Percentiles rank a stretch among this genome's conserved stretches.
phyloP scores from a whole-genome alignment of 73 alveolate genomes.

The Tetrahymena borealis region DNA sequence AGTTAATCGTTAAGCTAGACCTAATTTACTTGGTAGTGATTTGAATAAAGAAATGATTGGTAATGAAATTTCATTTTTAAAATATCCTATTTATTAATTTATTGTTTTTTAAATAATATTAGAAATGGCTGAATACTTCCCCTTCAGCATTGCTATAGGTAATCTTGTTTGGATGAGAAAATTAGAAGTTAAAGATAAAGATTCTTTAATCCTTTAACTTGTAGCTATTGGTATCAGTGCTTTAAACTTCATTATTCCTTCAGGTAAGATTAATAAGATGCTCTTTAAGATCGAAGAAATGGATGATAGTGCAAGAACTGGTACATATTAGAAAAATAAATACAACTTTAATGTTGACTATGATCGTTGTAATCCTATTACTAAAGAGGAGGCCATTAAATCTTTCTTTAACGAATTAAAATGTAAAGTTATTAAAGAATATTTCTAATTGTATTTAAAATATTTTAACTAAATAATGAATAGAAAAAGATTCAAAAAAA shows the following conservation, averaged over 20 bases:
- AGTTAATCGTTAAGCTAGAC: not conserved
- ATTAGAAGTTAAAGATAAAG: not conserved
- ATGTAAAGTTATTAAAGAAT: not conserved
- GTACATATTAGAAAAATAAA: not conserved
- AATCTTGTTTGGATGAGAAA: not conserved
- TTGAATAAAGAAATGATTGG: not conserved
- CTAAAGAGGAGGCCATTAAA: not conserved
- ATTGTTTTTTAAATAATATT: too few species aligned
- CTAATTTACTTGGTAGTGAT: not conserved
- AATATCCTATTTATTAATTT: not conserved
- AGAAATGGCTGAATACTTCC: not conserved
- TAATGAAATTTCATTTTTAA: not conserved
- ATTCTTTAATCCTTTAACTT: not conserved
- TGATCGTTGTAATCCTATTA: not conserved
- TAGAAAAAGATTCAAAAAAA: not conserved
- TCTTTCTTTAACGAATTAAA: not conserved
- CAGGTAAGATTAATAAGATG: not conserved
- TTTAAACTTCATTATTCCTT: not conserved
- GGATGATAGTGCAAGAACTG: not conserved
- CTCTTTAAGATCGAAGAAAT: not conserved
- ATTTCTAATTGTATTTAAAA: not conserved
- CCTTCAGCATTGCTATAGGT: not conserved
- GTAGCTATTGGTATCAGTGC: not conserved
- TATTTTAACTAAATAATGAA: not conserved
- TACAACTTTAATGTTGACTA: not conserved